Conservation (phyloP, 2,329 filamentous ascomycete genomes). For the Microdochium nivale region DNA sequence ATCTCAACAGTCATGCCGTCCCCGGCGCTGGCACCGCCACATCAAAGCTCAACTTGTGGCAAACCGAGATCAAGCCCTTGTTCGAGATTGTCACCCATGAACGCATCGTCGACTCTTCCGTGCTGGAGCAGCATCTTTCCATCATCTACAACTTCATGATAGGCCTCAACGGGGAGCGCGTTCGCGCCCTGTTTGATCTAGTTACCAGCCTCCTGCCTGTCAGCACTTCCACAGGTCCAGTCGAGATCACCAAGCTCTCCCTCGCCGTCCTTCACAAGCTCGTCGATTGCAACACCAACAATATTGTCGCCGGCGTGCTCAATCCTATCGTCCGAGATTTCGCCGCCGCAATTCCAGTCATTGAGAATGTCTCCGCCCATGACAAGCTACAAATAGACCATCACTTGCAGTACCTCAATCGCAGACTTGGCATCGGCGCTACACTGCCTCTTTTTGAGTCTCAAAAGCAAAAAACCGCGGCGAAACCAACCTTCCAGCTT, state of each 20-base stretch:
- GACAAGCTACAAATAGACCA: conserved; percentile 20
- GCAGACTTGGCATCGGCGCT: conserved; percentile 20
- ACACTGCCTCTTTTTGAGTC: conserved; percentile 4
- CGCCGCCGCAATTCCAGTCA: conserved; percentile 2
- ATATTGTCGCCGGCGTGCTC: conserved; percentile 21
- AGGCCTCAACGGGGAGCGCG: conserved; percentile 22
- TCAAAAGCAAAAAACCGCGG: neutral
- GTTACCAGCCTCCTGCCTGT: conserved; percentile 13
- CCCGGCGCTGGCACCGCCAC: conserved; percentile 1
- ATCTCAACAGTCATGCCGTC: conserved; percentile 13
- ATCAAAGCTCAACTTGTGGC: conserved; percentile 13
- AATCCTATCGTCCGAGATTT: conserved; percentile 8
- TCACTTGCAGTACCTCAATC: conserved; percentile 20
- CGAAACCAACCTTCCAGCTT: neutral
- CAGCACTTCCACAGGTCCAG: conserved; percentile 9
- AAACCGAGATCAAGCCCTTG: conserved; percentile 18
- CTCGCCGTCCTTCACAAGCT: conserved; percentile 22
- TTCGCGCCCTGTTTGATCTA: conserved; percentile 22
- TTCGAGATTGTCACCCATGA: conserved; percentile 25
- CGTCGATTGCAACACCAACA: conserved; percentile 26
- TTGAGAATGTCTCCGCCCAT: neutral
- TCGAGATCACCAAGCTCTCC: conserved; percentile 12
- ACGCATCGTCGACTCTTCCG: conserved; percentile 23
- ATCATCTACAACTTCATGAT: conserved; percentile 23
- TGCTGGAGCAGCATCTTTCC: conserved; percentile 28